Conservation (phyloP, 129 eudicot genomes). For the Saussurea involucrata region DNA sequence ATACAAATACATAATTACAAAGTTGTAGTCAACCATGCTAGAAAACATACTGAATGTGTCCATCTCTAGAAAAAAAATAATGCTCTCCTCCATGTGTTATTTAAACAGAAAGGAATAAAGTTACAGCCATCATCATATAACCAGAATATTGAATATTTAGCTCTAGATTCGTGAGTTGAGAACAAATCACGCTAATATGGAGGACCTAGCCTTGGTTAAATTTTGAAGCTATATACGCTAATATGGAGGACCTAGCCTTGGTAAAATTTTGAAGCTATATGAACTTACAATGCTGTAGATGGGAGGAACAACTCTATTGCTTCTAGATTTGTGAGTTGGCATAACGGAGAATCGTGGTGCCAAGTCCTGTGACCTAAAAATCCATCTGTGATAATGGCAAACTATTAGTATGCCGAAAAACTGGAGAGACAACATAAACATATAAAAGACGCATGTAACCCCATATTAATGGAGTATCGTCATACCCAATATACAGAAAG, state of each 20-base stretch:
- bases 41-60: background rate
- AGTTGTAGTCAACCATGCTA: background rate
- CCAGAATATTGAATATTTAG: too few relatives aligned
- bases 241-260: background rate
- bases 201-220: background rate
- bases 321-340: constrained; percentile 68
- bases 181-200: too few relatives aligned
- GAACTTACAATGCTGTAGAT: constrained; percentile 82
- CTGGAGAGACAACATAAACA: background rate
- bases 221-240: background rate
- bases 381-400: constrained; percentile 64
- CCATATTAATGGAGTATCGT: background rate
- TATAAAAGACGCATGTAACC: background rate
- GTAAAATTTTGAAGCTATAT: background rate
- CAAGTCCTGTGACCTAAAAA: constrained; percentile 80
- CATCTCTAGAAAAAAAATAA: background rate
- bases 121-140: too few relatives aligned
- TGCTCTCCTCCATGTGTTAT: background rate
- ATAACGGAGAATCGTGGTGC: constrained; percentile 87
- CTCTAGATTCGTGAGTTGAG: background rate
- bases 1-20: background rate
- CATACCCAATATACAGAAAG: constrained; percentile 85
- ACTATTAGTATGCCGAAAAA: background rate
- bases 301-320: constrained; percentile 62
- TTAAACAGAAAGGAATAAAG: background rate